Evolutionary conservation across 1,139 yeast genomes (phyloP), one percentile per base, ranked within the genome.

Genomic region (Yamadazyma triangularis): DNA sequence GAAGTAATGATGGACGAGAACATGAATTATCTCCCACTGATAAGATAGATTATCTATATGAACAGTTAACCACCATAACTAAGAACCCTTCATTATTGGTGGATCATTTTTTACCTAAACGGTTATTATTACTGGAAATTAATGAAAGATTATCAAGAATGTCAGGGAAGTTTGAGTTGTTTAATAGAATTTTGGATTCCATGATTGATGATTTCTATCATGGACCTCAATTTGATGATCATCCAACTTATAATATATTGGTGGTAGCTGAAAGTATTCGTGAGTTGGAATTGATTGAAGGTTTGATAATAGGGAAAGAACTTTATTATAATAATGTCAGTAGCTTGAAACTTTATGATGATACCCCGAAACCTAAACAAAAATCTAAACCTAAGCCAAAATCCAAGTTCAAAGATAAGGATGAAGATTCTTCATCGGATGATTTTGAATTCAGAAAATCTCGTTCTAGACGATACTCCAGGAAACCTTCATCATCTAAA

Each of bases 61-160:
- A 72, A 8, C 79, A 75, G 44, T 50, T 79, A 8, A 50, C 62
- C 20, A 64, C 70, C 13, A 59, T 79, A 0, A 62, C 70, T 3
- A 75, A 72, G 44, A 88, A 83, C 50, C 87, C 89, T 2, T 76
- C 81, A 24, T 56, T 82, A 26, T 50, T 82, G 24, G 88, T 82
- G 21, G 85, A 81, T 45, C 91, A 83, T 50, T 82, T 77, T 44
- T 77, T 82, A 48, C 87, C 91, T 9, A 74, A 78, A 39, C 78
- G 79, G 35, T 58, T 82, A 36, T 50, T 83, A 13, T 56, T 80
- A 24, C 72, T 76, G 76, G 85, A 80, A 40, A 66, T 82, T 1
- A 79, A 73, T 36, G 78, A 75, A 35, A 55, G 72, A 27, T 56
- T 81, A 29, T 58, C 67, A 24, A 57, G 58, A 24, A 61, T 78